Percentiles rank a stretch among this genome's conserved stretches.
These are phyloP conservation scores for Yarrowia sp. DNA, from an alignment of 805 yeast species.

Conservation along the genomic window DNA sequence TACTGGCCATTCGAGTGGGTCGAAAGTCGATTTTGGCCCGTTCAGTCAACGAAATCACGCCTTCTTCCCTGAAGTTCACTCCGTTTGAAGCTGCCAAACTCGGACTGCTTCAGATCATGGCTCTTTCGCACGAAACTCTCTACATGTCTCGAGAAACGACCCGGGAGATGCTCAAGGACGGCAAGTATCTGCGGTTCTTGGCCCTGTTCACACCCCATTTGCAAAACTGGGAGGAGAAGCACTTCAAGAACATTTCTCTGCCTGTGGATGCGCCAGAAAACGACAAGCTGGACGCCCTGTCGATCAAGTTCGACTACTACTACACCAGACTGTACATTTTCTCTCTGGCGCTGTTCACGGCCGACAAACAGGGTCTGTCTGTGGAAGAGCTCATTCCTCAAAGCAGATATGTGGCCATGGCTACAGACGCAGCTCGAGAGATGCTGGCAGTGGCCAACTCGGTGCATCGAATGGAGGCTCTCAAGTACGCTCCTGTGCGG, in stretches of 20 bases:
- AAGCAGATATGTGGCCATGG: slow-evolving; percentile 73
- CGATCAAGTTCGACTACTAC: slow-evolving; percentile 79
- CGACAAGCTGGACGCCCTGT: slow-evolving; percentile 52
- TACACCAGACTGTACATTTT: slow-evolving; percentile 84
- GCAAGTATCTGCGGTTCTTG: slow-evolving; percentile 66
- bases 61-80: slow-evolving; percentile 60
- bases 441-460: slow-evolving; percentile 73
- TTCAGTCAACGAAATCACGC: slow-evolving; percentile 62
- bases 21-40: slow-evolving; percentile 79
- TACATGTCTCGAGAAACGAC: slow-evolving; percentile 60
- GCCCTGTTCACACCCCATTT: slow-evolving; percentile 77
- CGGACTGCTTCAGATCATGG: slow-evolving; percentile 77
- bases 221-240: slow-evolving; percentile 77
- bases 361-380: slow-evolving; percentile 53
- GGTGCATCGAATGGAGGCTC: slow-evolving; percentile 64
- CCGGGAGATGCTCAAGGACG: slow-evolving; percentile 48
- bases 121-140: slow-evolving; percentile 82
- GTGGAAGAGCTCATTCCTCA: slow-evolving; percentile 77
- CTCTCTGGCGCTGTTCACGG: slow-evolving; percentile 75
- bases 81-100: slow-evolving; percentile 74
- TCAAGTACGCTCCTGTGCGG: slow-evolving; percentile 86
- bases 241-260: slow-evolving; percentile 57
- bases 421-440: slow-evolving; percentile 84
- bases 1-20: slow-evolving; percentile 81
- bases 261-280: slow-evolving; percentile 27